A percentile compares a stretch with the other conserved stretches of the same genome.
phyloP scores from a whole-genome alignment of 1,284 basidiomycete species.

The Cryptococcus sp. region DNA sequence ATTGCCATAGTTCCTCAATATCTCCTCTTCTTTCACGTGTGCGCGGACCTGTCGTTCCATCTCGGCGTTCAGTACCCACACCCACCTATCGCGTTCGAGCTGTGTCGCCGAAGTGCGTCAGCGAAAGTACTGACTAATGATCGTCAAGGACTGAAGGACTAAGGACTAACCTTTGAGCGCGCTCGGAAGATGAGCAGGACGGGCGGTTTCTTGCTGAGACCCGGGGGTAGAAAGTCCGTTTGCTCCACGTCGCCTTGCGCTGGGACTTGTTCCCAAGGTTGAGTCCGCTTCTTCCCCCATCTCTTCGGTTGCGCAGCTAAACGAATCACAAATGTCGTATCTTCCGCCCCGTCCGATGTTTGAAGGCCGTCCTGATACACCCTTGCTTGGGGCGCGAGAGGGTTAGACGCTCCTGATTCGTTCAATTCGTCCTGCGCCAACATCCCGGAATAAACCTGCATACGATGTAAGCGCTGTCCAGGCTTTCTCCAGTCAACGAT shows the following conservation, averaged over 20 bases:
- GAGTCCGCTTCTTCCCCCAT: conserved; percentile 26
- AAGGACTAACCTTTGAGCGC: conserved; percentile 46
- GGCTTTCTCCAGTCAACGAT: too few species aligned
- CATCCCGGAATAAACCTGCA: conserved; percentile 47
- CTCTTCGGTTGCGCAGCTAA: conserved; percentile 22
- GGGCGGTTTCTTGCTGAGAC: conserved; percentile 32
- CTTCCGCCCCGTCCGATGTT: conserved; percentile 45
- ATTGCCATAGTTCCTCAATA: conserved; percentile 34
- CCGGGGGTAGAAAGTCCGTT: conserved; percentile 25
- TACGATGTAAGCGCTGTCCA: background rate
- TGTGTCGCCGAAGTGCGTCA: conserved; percentile 17
- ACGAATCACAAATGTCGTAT: conserved; percentile 48
- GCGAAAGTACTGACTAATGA: background rate
- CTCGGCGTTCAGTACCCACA: conserved; percentile 51
- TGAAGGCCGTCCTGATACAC: conserved; percentile 52
- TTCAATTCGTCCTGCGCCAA: conserved; percentile 46
- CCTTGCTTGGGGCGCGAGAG: conserved; percentile 29
- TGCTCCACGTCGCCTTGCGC: conserved; percentile 10
- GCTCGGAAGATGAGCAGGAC: conserved; percentile 44
- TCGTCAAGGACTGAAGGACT: conserved; percentile 4
- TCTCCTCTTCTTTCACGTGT: conserved; percentile 34
- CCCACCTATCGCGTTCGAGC: conserved; percentile 54
- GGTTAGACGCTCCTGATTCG: conserved; percentile 22
- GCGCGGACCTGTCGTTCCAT: conserved; percentile 46
- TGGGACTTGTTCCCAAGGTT: conserved; percentile 36